Conservation (phyloP, 1,284 basidiomycete genomes). For the Austroboletus niveus region DNA sequence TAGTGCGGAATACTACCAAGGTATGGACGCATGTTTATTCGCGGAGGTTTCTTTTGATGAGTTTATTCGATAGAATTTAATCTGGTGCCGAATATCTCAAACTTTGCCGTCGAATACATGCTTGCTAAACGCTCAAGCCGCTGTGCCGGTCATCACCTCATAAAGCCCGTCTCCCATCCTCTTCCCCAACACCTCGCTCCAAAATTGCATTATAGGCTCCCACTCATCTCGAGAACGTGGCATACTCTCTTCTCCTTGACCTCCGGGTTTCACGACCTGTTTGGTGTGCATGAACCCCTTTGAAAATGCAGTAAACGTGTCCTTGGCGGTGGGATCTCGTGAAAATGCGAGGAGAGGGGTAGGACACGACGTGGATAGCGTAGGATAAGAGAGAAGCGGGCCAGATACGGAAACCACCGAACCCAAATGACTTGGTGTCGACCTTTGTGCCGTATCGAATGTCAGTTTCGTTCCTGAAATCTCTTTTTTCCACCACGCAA, state of each 20-base stretch:
- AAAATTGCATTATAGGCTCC: constrained; percentile 83
- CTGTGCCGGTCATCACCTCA: constrained; percentile 59
- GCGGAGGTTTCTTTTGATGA: no score
- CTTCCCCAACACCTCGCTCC: constrained; percentile 68
- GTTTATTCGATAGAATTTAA: no score
- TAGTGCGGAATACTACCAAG: no score
- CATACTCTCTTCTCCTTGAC: constrained; percentile 53
- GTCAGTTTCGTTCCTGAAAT: constrained; percentile 8
- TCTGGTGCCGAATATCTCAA: no score
- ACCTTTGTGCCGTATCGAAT: background rate
- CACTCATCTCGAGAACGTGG: constrained; percentile 73
- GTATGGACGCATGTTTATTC: no score
- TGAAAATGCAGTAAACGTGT: constrained; percentile 48
- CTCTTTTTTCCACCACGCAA: constrained; percentile 33
- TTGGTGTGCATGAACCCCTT: constrained; percentile 55
- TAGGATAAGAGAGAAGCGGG: constrained; percentile 74
- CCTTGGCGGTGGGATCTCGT: constrained; percentile 46
- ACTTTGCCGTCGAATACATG: no score
- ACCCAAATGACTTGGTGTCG: constrained; percentile 42
- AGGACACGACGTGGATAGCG: constrained; percentile 46
- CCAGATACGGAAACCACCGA: constrained; percentile 72
- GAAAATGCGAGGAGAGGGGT: constrained; percentile 68
- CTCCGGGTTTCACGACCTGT: constrained; percentile 36
- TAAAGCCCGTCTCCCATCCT: constrained; percentile 69
- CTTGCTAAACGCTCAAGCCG: constrained; percentile 4